Conservation (phyloP, 139 green algal species). For the Mesostigma viride region DNA sequence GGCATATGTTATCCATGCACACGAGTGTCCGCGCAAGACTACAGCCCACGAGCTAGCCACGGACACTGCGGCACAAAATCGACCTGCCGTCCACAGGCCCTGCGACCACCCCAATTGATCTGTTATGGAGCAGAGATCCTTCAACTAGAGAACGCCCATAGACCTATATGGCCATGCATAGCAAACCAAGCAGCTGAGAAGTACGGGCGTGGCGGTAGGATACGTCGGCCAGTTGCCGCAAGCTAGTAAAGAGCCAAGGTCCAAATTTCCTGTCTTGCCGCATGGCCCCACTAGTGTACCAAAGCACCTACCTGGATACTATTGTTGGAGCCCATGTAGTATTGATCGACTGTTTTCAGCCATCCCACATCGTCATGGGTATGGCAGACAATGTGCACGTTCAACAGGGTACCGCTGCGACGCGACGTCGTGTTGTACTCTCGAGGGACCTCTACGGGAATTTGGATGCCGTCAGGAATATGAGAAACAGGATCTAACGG, state of each 20-base stretch:
- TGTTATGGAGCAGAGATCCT: too few relatives aligned
- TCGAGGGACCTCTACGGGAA: too few relatives aligned
- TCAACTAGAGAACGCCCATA: neutral
- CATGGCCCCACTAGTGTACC: neutral
- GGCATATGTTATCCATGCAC: too few relatives aligned
- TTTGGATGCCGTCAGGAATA: too few relatives aligned
- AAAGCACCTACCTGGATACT: conserved; percentile 71
- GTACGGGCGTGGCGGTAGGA: neutral
- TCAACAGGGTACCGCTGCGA: conserved; percentile 37
- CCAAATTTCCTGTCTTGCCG: neutral
- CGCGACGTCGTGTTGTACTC: conserved; percentile 25
- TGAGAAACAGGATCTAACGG: too few relatives aligned
- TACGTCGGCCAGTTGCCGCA: neutral
- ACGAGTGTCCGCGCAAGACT: too few relatives aligned
- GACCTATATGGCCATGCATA: neutral
- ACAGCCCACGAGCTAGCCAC: too few relatives aligned
- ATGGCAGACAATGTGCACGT: conserved; percentile 73
- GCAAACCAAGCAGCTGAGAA: neutral
- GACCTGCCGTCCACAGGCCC: too few relatives aligned
- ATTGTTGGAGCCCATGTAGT: conserved; percentile 60
- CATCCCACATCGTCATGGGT: conserved; percentile 79
- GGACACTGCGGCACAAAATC: too few relatives aligned
- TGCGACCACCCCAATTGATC: too few relatives aligned
- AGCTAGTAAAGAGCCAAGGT: neutral
- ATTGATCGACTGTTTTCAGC: conserved; percentile 85